These are phyloP conservation scores for Pichia thaimueangensis DNA, from an alignment of 805 yeast species.

Conservation along the genomic window DNA sequence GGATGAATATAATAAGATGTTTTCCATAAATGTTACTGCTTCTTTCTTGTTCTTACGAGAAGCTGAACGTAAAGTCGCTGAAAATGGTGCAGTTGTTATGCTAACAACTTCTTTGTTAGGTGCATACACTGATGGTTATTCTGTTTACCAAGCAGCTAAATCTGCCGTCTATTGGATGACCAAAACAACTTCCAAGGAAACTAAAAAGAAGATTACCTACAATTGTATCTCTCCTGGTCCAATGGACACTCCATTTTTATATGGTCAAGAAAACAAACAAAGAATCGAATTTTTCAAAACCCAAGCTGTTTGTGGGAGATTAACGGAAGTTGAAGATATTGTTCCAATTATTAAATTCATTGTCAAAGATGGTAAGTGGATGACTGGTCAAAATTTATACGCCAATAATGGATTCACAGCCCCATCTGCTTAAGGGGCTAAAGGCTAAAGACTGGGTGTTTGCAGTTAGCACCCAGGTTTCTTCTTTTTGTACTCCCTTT, in stretches of 20 bases:
- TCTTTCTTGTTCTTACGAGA: conserved; percentile 58
- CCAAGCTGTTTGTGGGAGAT: conserved; percentile 40
- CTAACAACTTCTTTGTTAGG: conserved; percentile 60
- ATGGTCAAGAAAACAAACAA: conserved; percentile 50
- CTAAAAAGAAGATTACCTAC: conserved; percentile 42
- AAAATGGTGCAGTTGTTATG: conserved; percentile 49
- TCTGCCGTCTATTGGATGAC: conserved; percentile 48
- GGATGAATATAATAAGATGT: conserved; percentile 50
- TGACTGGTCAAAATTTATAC: conserved; percentile 62
- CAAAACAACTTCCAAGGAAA: conserved; percentile 51
- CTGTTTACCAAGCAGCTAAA: conserved; percentile 51
- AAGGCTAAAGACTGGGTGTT: no score
- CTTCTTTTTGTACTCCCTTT: not conserved
- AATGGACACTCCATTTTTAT: conserved; percentile 61
- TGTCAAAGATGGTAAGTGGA: conserved; percentile 62
- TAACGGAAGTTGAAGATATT: conserved; percentile 54
- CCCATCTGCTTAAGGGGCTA: conserved; percentile 29
- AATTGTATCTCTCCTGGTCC: conserved; percentile 62
- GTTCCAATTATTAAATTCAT: conserved; percentile 57
- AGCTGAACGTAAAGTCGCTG: conserved; percentile 44
- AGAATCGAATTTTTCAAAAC: conserved; percentile 51
- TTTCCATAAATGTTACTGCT: conserved; percentile 46
- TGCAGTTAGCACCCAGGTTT: not conserved
- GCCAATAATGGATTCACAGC: conserved; percentile 65
- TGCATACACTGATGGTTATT: conserved; percentile 52